Evolutionary conservation across 2,329 filamentous ascomycete genomes (phyloP), one percentile per base, ranked within the genome.

Genomic region (Fusarium anthophilum): DNA sequence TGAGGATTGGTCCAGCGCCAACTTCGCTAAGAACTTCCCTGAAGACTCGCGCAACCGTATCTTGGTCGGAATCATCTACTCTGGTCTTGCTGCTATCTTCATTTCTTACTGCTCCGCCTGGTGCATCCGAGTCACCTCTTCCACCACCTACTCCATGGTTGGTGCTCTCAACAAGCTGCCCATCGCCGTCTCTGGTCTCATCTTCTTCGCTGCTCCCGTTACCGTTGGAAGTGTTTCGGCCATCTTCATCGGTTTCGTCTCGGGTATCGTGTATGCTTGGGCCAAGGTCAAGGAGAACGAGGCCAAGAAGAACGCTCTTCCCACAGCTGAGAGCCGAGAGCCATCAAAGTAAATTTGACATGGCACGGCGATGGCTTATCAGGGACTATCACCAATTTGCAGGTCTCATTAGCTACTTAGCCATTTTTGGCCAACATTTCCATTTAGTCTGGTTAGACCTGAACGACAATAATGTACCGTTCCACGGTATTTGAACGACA

Each of bases 41-140:
- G 78, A 86, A 26, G 93, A 92, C 75, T 86, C 90, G 39, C 93
- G 95, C 78, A 96, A 94, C 84, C 89, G 87, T 77, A 91, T 98
- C 78, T 88, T 97, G 77, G 84, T 93, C 67, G 94, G 95, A 80
- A 98, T 98, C 92, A 86, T 98, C 80, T 93, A 98, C 84, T 98
- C 96, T 17, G 96, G 96, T 70, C 87, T 98, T 62, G 95, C 91
- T 38, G 94, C 95, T 55, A 95, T 98, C 80, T 98, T 98, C 86
- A 99, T 99, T 84, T 98, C 96, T 35, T 99, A 99, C 89, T 97
- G 94, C 81, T 98, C 95, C 28, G 96, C 96, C 48, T 98, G 96
- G 96, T 98, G 96, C 82, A 97, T 99, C 75, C 95, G 96, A 76
- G 94, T 98, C 74, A 98, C 96, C 18, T 97, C 95, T 1, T 98